phyloP scores from a whole-genome alignment of 2,329 filamentous ascomycete species.

The Teratosphaeria zuluensis region DNA sequence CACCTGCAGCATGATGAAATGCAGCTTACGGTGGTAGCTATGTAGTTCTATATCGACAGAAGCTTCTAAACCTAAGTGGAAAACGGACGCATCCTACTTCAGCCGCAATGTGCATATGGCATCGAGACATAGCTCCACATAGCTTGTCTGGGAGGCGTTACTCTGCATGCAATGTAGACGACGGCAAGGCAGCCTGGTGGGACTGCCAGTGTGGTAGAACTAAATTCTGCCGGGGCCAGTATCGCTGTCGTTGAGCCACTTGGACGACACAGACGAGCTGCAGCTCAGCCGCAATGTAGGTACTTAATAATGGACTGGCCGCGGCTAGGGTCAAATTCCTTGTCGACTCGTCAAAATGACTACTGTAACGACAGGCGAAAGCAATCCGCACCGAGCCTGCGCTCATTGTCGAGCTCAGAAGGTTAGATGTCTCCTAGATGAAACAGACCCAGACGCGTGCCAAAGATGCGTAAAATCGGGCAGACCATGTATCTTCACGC shows the following conservation, averaged over 20 bases:
- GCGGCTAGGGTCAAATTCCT: too few species aligned
- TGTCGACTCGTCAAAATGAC: neutral
- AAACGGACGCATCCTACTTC: neutral
- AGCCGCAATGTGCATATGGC: neutral
- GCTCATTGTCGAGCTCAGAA: slow-evolving; percentile 35
- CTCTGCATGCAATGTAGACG: neutral
- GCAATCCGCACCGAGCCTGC: slow-evolving; percentile 14
- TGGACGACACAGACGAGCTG: too few species aligned
- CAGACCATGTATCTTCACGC: slow-evolving; percentile 31
- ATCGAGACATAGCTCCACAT: neutral
- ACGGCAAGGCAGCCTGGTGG: neutral
- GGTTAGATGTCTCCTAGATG: slow-evolving; percentile 31
- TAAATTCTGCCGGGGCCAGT: neutral
- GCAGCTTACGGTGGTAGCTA: too few species aligned
- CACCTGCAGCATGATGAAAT: too few species aligned
- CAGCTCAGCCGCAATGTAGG: too few species aligned
- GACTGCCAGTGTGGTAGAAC: neutral
- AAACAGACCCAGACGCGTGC: slow-evolving; percentile 23
- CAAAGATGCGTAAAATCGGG: slow-evolving; percentile 32
- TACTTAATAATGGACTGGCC: neutral
- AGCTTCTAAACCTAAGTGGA: too few species aligned
- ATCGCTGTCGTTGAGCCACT: neutral
- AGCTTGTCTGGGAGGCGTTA: neutral
- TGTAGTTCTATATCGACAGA: too few species aligned
- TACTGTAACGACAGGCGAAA: neutral